A percentile compares a stretch with the other conserved stretches of the same genome.
Evolutionary conservation across 768 basidiomycete genomes (phyloP).

Genomic region (Astraeus odoratus): DNA sequence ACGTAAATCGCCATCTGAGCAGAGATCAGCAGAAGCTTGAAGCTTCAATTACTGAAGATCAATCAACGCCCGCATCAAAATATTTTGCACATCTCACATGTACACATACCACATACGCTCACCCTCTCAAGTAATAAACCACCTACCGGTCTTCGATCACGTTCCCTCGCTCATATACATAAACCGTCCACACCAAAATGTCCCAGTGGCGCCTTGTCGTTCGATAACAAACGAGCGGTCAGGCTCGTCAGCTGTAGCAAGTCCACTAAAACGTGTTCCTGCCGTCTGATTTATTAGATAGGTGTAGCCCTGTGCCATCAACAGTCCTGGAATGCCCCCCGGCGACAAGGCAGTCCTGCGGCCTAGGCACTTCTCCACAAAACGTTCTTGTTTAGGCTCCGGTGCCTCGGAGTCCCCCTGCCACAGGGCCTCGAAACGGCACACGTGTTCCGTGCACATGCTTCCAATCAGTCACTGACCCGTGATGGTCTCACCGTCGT

Average conservation of each 20-base stretch:
- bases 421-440: neutral
- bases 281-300: no score
- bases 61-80: no score
- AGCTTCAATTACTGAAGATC: constrained; percentile 13
- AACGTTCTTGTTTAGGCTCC: neutral
- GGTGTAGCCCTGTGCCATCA: no score
- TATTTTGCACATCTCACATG: no score
- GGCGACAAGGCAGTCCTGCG: neutral
- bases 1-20: neutral
- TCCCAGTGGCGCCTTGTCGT: no score
- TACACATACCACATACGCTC: neutral
- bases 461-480: constrained; percentile 1
- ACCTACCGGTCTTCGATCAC: neutral
- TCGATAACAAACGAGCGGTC: no score
- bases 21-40: neutral
- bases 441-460: neutral
- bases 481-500: neutral
- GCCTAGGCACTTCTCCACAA: neutral
- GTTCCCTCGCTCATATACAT: neutral
- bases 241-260: no score
- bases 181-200: no score
- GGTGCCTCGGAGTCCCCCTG: neutral
- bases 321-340: no score
- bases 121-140: neutral
- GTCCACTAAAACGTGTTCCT: no score